Evolutionary conservation across 768 basidiomycete genomes (phyloP).

Genomic region (Tulasnella sp.): DNA sequence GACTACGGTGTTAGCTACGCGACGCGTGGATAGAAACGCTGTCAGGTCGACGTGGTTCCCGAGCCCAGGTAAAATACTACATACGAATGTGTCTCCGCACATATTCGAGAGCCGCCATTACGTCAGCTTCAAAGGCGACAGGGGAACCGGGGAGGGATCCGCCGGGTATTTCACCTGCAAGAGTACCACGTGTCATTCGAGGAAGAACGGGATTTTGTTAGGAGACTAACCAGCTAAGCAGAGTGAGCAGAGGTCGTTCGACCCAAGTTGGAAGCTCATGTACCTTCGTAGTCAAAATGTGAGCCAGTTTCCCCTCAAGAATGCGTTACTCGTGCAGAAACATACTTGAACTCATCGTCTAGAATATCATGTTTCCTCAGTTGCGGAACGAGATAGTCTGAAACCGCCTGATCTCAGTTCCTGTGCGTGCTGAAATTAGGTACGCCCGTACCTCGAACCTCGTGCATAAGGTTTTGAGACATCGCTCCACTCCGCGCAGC

Average conservation of each 20-base stretch:
- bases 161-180: background rate
- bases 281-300: conserved; percentile 6
- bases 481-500: conserved; percentile 15
- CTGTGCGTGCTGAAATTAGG: background rate
- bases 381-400: conserved; percentile 16
- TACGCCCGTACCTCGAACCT: background rate
- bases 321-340: background rate
- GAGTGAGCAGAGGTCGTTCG: conserved; percentile 16
- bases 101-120: conserved; percentile 12
- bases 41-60: background rate
- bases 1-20: conserved; percentile 13
- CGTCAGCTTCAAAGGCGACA: conserved; percentile 12
- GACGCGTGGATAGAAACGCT: background rate
- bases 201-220: background rate
- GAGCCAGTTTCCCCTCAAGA: background rate
- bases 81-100: conserved; percentile 13
- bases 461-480: conserved; percentile 13
- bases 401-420: background rate
- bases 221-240: conserved; percentile 1
- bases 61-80: background rate
- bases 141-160: conserved; percentile 6
- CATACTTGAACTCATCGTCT: background rate
- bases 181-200: background rate
- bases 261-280: conserved; percentile 17
- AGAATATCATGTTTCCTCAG: conserved; percentile 7